Evolutionary conservation across 2,329 filamentous ascomycete genomes (phyloP).

Genomic region (Epichloe bromicola): DNA sequence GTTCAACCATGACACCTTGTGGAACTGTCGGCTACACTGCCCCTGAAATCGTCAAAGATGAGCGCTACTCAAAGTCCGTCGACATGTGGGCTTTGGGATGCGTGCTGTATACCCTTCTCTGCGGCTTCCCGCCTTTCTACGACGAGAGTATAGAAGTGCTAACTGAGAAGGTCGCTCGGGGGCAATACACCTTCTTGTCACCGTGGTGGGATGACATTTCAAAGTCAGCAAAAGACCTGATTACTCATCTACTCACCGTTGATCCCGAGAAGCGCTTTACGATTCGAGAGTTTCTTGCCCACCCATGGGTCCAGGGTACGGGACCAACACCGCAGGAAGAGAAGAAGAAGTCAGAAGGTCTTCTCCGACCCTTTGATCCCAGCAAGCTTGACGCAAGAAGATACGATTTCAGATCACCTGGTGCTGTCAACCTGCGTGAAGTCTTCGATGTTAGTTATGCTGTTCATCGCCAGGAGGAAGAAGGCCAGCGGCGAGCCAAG

Average conservation of each 20-base stretch:
- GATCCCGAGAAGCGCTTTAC: conserved; percentile 92
- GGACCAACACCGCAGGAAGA: conserved; percentile 45
- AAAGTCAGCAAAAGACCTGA: conserved; percentile 83
- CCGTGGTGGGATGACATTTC: conserved; percentile 99
- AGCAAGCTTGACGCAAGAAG: conserved; percentile 47
- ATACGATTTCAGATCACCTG: conserved; percentile 89
- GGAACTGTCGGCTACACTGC: conserved; percentile 97
- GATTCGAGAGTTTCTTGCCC: conserved; percentile 83
- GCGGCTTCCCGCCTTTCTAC: conserved; percentile 96
- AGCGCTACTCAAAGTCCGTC: conserved; percentile 95
- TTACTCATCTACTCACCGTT: conserved; percentile 84
- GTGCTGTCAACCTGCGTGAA: conserved; percentile 87
- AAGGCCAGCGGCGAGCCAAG: conserved; percentile 82
- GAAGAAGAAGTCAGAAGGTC: conserved; percentile 34
- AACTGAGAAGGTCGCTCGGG: conserved; percentile 92
- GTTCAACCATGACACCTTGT: conserved; percentile 97
- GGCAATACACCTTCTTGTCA: conserved; percentile 93
- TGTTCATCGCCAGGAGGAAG: conserved; percentile 91
- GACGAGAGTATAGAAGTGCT: conserved; percentile 95
- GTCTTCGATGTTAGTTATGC: conserved; percentile 98
- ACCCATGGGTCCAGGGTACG: conserved; percentile 78
- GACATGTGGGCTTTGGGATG: conserved; percentile 99
- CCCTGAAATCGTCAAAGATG: conserved; percentile 97
- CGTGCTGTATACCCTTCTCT: conserved; percentile 91
- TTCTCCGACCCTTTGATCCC: conserved; percentile 43